Conservation (phyloP, 75 land plant species). For the Ceratopteris richardii region DNA sequence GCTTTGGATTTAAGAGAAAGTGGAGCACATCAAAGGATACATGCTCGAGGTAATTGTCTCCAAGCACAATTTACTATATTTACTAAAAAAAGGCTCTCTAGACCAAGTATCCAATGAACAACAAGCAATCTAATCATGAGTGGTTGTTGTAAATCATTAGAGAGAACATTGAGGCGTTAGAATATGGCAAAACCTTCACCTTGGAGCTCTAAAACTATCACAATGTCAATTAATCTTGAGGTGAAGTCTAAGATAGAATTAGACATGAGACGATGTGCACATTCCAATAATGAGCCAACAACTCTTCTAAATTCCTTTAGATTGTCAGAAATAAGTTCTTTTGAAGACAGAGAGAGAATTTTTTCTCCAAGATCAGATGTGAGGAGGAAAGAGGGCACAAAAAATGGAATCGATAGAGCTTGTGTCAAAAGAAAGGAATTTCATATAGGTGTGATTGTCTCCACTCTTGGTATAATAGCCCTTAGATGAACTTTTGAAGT, state of each 20-base stretch:
- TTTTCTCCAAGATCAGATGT: constrained; percentile 9
- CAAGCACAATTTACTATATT: constrained; percentile 20
- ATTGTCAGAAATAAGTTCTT: constrained; percentile 27
- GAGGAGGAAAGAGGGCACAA: constrained; percentile 39
- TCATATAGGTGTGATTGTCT: too few relatives aligned
- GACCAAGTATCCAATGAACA: constrained; percentile 82
- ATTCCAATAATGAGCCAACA: constrained; percentile 64
- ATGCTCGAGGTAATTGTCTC: constrained; percentile 30
- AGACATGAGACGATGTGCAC: constrained; percentile 51
- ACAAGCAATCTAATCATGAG: constrained; percentile 57
- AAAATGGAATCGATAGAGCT: constrained; percentile 71
- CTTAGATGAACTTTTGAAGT: too few relatives aligned
- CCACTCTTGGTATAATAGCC: too few relatives aligned
- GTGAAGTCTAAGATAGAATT: constrained; percentile 61
- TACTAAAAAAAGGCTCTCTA: constrained; percentile 20
- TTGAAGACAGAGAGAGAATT: constrained; percentile 15
- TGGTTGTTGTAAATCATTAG: constrained; percentile 42
- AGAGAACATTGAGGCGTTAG: constrained; percentile 37
- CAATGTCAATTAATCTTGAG: constrained; percentile 34
- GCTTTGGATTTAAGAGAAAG: constrained; percentile 64
- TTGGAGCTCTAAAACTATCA: constrained; percentile 48
- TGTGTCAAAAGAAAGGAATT: constrained; percentile 40
- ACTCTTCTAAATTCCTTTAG: constrained; percentile 58
- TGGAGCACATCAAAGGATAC: constrained; percentile 76
- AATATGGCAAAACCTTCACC: constrained; percentile 56